Base-by-base conservation (phyloP, 257 asterid species). In the Vinca minor region DNA sequence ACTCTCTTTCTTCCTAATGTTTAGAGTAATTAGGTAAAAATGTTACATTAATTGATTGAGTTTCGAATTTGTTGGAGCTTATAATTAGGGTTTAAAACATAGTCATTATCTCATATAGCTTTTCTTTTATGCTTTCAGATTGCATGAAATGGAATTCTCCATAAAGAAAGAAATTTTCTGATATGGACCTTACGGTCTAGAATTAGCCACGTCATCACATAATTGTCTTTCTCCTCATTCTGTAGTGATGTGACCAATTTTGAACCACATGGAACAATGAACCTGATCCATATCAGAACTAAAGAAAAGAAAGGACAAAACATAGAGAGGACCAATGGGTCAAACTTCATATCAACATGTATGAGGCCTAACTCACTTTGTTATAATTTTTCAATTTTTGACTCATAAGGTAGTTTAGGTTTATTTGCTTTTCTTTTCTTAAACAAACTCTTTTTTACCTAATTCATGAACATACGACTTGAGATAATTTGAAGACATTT, bases 371-470 rank as follows among this genome's bases (percentile, higher is more conserved):
- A 55, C 61, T 32, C 61, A 55, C 14, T 49, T 49, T 49, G 31
- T n/a, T n/a, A n/a, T n/a, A n/a, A n/a, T 23, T 15, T 49, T 49
- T 49, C 15, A 11, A 29, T 3, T 44, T 28, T 55, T 55, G 61
- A 55, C 61, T 31, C 29, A 10, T 34, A 7, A 34, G 60, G 60
- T 17, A 29, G 31, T 54, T 29, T 3, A 34, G 29, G 60, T 20
- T 29, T 8, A 36, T 5, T 29, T 28, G 0, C 11, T 15, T 28
- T 55, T 26, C 61, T 15, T 55, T 15, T 29, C 41, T 55, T 55
- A 29, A 55, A 23, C 23, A 15, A 29, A 55, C 61, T 55, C 61
- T 31, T 55, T n/a, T 55, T 29, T 55, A 55, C 61, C 61, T 55
- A 29, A 55, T 55, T 55, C 26, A 31, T 18, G n/a, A n/a, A n/a